Conservation (phyloP, 345 rosid genomes). For the Diplotaxis tenuifolia region DNA sequence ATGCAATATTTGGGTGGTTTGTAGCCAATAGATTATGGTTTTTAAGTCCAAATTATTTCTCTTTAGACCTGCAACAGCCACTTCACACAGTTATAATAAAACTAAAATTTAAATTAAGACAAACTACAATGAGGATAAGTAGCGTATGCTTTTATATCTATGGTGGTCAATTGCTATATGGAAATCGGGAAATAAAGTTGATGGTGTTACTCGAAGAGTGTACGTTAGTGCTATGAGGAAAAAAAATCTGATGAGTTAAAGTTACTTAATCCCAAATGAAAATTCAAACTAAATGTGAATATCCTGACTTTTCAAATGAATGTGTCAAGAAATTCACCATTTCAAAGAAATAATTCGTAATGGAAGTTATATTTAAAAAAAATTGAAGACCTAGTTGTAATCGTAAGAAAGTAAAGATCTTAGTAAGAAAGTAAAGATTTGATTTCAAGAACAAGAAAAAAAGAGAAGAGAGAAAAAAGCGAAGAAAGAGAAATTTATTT, state of each 20-base stretch:
- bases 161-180: neutral
- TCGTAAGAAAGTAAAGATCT: too few relatives aligned
- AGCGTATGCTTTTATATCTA: neutral
- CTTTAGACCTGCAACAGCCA: neutral
- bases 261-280: constrained; percentile 7
- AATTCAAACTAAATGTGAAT: neutral
- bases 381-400: neutral
- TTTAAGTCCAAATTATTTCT: constrained; percentile 2
- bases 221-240: neutral
- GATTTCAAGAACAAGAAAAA: too few relatives aligned
- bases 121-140: neutral
- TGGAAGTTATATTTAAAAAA: neutral
- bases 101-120: neutral
- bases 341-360: neutral
- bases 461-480: too few relatives aligned
- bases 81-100: neutral
- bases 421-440: too few relatives aligned
- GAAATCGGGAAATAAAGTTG: neutral
- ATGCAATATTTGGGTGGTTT: constrained; percentile 1
- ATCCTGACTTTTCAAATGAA: neutral
- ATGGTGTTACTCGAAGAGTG: neutral
- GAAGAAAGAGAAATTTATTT: too few relatives aligned
- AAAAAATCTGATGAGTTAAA: neutral
- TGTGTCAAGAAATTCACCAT: neutral
- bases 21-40: neutral